Evolutionary conservation across 2,329 filamentous ascomycete species (phyloP), one percentile per base, ranked within the genome.

Genomic region (Westerdykella aurantiaca): DNA sequence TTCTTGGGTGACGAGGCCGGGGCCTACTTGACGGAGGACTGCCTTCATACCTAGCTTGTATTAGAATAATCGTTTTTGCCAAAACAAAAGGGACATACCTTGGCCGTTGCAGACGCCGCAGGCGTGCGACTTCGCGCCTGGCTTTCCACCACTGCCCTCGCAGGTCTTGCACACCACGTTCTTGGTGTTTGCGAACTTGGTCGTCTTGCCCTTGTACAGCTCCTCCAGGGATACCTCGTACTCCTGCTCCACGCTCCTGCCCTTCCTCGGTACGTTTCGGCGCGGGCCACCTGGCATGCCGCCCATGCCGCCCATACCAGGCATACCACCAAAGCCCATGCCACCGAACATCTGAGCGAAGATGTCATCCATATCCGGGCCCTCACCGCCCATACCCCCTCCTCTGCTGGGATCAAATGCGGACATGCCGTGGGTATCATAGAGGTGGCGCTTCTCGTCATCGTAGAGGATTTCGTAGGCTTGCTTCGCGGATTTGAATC

Each of bases 401-500:
- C 80, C 79, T 43, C 81, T 75, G 31, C 81, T 82, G 40, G 86
- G 81, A 64, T 96, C 89, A 64, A 98, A 97, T 46, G 91, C 93
- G 35, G 86, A 81, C 90, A 97, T 96, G 72, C 93, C 93, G 65
- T 95, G 88, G 50, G 82, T 83, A 64, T 98, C 93, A 74, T 98
- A 98, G 50, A 94, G 72, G 44, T 86, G 79, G 61, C 93, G 85
- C 69, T 95, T 96, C 49, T 97, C 82, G 51, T 97, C 91, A 76
- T 98, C 91, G 71, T 82, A 85, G 44, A 98, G 88, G 64, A 98
- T 97, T 66, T 98, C 93, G 75, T 98, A 98, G 57, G 93, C 93
- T 72, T 94, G 85, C 47, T 86, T 90, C 45, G 95, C 84, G 43
- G 83, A 75, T 73, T 98, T 98, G 82, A 98, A 98, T 63, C 84